phyloP scores from a whole-genome alignment of 805 yeast genomes.

The Barnettozyma populi region DNA sequence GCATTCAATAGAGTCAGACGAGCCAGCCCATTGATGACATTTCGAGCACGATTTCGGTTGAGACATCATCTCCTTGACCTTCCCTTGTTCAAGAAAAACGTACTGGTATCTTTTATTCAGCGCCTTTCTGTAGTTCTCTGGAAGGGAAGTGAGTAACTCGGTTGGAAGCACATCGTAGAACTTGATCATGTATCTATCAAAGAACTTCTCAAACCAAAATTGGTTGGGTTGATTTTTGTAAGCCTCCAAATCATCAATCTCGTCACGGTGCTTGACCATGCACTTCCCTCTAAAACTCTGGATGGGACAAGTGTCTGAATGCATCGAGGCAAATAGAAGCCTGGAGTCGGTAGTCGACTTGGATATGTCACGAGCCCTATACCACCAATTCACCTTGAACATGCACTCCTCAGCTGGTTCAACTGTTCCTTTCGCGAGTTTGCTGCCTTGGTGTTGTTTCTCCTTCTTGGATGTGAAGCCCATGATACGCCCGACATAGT shows the following conservation, averaged over 20 bases:
- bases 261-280: slow-evolving; percentile 61
- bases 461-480: slow-evolving; percentile 51
- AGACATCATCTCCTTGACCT: slow-evolving; percentile 55
- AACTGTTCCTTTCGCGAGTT: slow-evolving; percentile 9
- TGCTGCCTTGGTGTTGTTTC: slow-evolving; percentile 4
- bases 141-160: slow-evolving; percentile 46
- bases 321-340: slow-evolving; percentile 76
- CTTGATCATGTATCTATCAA: slow-evolving; percentile 78
- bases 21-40: slow-evolving; percentile 82
- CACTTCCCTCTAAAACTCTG: slow-evolving; percentile 71
- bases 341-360: slow-evolving; percentile 66
- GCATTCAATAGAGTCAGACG: slow-evolving; percentile 70
- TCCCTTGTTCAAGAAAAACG: slow-evolving; percentile 67
- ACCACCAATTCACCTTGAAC: slow-evolving; percentile 84
- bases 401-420: slow-evolving; percentile 48
- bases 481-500: slow-evolving; percentile 78
- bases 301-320: slow-evolving; percentile 77
- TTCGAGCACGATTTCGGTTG: slow-evolving; percentile 66
- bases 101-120: slow-evolving; percentile 63
- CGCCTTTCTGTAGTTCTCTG: slow-evolving; percentile 55
- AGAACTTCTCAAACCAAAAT: slow-evolving; percentile 82
- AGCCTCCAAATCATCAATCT: slow-evolving; percentile 45
- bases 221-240: slow-evolving; percentile 56
- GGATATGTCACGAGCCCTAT: slow-evolving; percentile 80
- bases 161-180: slow-evolving; percentile 78